phyloP scores from a whole-genome alignment of 345 rosid genomes.

The Raphanus raphanistrum region DNA sequence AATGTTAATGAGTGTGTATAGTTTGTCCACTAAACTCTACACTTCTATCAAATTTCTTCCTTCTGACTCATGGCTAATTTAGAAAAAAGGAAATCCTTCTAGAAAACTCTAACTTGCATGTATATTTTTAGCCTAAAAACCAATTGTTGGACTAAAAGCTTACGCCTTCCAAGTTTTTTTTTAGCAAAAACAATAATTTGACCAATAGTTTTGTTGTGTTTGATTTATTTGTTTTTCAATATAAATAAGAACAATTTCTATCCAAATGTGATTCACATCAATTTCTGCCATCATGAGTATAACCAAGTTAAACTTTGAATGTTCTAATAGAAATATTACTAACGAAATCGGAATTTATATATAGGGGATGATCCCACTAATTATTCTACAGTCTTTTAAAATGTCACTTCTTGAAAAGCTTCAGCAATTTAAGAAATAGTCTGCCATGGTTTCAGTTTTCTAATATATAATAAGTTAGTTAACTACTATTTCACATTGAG shows the following conservation, averaged over 20 bases:
- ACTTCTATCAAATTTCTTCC: not conserved
- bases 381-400: not conserved
- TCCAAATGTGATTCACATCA: not conserved
- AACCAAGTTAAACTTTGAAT: not conserved
- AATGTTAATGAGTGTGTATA: not conserved
- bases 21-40: not conserved
- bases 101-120: not conserved
- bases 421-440: not conserved
- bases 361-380: not conserved
- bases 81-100: not conserved
- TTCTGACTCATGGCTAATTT: not conserved
- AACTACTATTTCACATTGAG: not conserved
- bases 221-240: not conserved
- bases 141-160: not conserved
- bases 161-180: not conserved
- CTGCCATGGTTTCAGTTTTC: not conserved
- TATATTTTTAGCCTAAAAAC: not conserved
- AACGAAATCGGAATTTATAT: not conserved
- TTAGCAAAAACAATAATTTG: not conserved
- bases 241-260: not conserved
- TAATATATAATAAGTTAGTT: not conserved
- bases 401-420: not conserved
- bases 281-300: not conserved
- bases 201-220: not conserved
- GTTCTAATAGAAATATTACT: not conserved